A percentile compares a stretch with the other conserved stretches of the same genome.
These are phyloP conservation scores for Neofusicoccum parvum DNA, from an alignment of 2,329 filamentous ascomycete species.

Conservation along the genomic window DNA sequence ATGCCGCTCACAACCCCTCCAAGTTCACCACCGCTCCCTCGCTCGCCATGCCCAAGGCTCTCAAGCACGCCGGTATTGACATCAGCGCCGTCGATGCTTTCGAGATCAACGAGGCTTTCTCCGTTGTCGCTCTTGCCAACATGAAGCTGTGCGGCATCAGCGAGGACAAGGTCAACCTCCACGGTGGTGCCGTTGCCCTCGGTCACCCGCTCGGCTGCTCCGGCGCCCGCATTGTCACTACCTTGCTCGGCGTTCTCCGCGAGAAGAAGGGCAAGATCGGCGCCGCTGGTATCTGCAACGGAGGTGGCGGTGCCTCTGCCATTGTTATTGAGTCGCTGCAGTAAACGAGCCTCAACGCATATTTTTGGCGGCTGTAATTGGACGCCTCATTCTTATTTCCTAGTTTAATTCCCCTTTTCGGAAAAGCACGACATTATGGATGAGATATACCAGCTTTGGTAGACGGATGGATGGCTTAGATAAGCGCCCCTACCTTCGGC, in stretches of 20 bases:
- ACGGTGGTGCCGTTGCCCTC: conserved; percentile 92
- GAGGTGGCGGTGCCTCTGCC: conserved; percentile 91
- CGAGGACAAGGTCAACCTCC: conserved; percentile 89
- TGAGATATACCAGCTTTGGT: conserved; percentile 14
- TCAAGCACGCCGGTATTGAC: conserved; percentile 87
- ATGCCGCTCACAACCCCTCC: conserved; percentile 86
- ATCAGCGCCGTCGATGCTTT: conserved; percentile 83
- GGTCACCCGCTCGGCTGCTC: conserved; percentile 94
- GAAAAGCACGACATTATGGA: conserved; percentile 13
- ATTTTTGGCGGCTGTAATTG: background rate
- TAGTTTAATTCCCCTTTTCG: conserved; percentile 9
- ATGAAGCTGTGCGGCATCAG: conserved; percentile 83
- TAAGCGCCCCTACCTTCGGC: background rate
- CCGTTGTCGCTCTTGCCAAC: conserved; percentile 93
- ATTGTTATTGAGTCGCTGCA: conserved; percentile 74
- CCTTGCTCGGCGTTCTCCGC: conserved; percentile 82
- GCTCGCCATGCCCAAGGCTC: conserved; percentile 93
- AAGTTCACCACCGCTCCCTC: conserved; percentile 96
- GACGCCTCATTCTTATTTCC: background rate
- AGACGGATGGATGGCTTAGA: conserved; percentile 1
- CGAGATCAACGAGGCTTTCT: conserved; percentile 99
- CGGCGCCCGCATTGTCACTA: conserved; percentile 90
- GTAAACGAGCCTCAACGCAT: conserved; percentile 25
- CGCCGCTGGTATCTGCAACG: conserved; percentile 95
- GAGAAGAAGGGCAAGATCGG: conserved; percentile 94